phyloP scores from a whole-genome alignment of 2,329 filamentous ascomycete genomes.

The Fusarium verticillioides region DNA sequence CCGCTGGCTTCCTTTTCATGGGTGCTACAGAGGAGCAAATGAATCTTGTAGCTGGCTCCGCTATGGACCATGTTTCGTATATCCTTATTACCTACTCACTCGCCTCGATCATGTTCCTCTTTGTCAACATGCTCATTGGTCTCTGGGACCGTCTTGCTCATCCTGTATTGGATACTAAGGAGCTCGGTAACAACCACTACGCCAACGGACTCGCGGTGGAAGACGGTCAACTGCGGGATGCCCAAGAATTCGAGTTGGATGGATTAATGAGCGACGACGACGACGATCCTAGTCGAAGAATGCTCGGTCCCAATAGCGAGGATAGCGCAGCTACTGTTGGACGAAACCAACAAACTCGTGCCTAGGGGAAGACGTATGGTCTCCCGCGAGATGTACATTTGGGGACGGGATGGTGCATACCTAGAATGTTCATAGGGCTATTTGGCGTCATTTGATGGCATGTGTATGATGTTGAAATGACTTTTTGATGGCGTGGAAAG shows the following conservation, averaged over 20 bases:
- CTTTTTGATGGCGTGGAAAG: neutral
- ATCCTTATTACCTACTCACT: conserved; percentile 91
- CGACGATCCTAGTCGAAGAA: conserved; percentile 63
- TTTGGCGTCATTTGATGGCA: neutral
- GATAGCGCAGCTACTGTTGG: conserved; percentile 48
- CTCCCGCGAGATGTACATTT: neutral
- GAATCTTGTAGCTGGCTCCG: conserved; percentile 75
- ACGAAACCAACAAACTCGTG: conserved; percentile 46
- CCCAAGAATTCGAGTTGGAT: conserved; percentile 93
- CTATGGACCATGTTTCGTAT: conserved; percentile 90
- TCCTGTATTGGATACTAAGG: conserved; percentile 51
- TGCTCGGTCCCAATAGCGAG: conserved; percentile 41
- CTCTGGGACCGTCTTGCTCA: conserved; percentile 77
- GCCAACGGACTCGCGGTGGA: conserved; percentile 53
- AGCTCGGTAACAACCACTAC: conserved; percentile 51
- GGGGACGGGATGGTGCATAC: neutral
- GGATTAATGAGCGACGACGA: conserved; percentile 92
- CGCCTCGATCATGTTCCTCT: conserved; percentile 90
- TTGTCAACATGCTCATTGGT: conserved; percentile 85
- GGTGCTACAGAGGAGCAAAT: conserved; percentile 97
- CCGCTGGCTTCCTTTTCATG: conserved; percentile 97
- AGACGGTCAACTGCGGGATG: conserved; percentile 75
- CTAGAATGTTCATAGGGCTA: neutral
- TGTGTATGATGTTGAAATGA: neutral
- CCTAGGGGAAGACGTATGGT: neutral